These are phyloP conservation scores for Amanita pallidorosea DNA, from an alignment of 768 basidiomycete genomes.

Conservation along the genomic window DNA sequence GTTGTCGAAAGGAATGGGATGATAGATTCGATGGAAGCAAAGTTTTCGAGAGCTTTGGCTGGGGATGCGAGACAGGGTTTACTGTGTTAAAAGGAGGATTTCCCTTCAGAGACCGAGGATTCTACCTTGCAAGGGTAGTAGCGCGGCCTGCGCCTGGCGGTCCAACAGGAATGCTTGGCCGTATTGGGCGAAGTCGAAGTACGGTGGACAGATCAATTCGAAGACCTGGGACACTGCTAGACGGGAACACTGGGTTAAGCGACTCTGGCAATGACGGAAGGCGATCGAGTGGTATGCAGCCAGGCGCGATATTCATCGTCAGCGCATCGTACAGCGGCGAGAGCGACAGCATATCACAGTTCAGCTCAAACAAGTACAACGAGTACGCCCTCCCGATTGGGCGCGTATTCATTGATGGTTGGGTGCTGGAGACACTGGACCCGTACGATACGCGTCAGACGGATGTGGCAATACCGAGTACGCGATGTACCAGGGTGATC, in stretches of 20 bases:
- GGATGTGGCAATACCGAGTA: constrained; percentile 90
- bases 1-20: constrained; percentile 79
- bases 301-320: constrained; percentile 62
- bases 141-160: constrained; percentile 41
- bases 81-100: constrained; percentile 68
- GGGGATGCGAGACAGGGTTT: constrained; percentile 63
- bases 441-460: constrained; percentile 73
- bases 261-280: constrained; percentile 26
- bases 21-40: constrained; percentile 66
- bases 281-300: constrained; percentile 21
- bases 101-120: constrained; percentile 85
- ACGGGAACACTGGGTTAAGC: constrained; percentile 29
- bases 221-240: constrained; percentile 17
- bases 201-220: neutral
- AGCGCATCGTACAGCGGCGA: constrained; percentile 75
- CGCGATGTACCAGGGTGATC: constrained; percentile 74
- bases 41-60: constrained; percentile 69
- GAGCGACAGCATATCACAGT: constrained; percentile 36
- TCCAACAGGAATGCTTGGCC: constrained; percentile 6
- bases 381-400: constrained; percentile 65
- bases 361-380: constrained; percentile 65
- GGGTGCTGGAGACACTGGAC: constrained; percentile 94
- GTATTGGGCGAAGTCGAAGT: constrained; percentile 1
- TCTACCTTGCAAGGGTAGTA: constrained; percentile 67
- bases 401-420: constrained; percentile 80